Percentiles rank a stretch among this genome's conserved stretches.
Evolutionary conservation across 306 rosid species (phyloP).

Genomic region (Trifolium dubium): DNA sequence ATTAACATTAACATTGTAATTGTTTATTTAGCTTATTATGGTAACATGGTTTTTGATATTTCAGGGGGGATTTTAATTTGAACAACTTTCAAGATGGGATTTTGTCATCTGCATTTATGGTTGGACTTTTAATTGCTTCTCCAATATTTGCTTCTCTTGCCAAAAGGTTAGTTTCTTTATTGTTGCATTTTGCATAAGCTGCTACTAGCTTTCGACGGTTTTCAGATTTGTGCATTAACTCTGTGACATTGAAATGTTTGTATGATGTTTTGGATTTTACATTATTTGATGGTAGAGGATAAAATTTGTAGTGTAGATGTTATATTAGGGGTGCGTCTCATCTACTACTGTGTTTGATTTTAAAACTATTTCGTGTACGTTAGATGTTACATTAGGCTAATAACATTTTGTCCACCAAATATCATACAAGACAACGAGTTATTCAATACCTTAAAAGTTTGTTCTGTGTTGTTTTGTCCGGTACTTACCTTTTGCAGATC

Average conservation of each 20-base stretch:
- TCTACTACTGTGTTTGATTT: too few species aligned
- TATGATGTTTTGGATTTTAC: conserved; percentile 7
- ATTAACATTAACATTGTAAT: not conserved
- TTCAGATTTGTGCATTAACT: not conserved
- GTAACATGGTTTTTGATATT: conserved; percentile 32
- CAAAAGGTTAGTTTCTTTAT: conserved; percentile 62
- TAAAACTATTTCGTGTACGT: too few species aligned
- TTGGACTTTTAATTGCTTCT: conserved; percentile 89
- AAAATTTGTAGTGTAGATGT: not conserved
- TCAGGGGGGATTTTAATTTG: conserved; percentile 87
- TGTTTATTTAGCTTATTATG: not conserved
- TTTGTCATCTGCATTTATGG: conserved; percentile 93
- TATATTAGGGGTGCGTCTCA: not conserved
- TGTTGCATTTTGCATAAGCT: conserved; percentile 11
- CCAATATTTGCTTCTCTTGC: conserved; percentile 88
- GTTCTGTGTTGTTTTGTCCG: too few species aligned
- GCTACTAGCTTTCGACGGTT: too few species aligned
- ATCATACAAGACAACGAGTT: too few species aligned
- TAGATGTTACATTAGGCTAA: too few species aligned
- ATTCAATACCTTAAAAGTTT: too few species aligned
- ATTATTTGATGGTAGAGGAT: conserved; percentile 18
- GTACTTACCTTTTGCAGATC: too few species aligned
- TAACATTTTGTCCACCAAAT: too few species aligned
- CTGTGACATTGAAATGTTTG: not conserved
- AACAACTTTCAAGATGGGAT: conserved; percentile 91